Conservation (phyloP, 495 filamentous ascomycete genomes). For the Neurospora discreta region DNA sequence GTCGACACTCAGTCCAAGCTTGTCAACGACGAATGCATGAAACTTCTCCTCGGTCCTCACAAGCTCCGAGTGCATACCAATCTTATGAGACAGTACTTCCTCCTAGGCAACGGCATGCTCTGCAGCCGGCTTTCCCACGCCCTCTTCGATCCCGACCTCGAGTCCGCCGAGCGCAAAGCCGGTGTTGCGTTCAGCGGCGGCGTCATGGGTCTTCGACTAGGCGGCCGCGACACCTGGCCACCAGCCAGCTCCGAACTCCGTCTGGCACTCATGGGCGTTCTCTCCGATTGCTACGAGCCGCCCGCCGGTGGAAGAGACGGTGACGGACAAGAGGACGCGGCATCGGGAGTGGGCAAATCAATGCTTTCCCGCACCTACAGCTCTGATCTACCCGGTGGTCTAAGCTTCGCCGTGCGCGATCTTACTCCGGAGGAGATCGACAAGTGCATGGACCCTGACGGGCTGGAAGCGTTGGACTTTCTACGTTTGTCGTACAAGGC, state of each 20-base stretch:
- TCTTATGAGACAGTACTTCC: slow-evolving; percentile 67
- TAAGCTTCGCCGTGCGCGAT: slow-evolving; percentile 82
- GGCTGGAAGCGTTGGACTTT: slow-evolving; percentile 82
- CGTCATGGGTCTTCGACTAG: slow-evolving; percentile 70
- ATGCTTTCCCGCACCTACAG: slow-evolving; percentile 17
- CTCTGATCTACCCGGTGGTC: slow-evolving; percentile 60
- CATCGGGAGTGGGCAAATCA: neutral
- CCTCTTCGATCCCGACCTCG: slow-evolving; percentile 77
- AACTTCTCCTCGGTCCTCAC: slow-evolving; percentile 67
- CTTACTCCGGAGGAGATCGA: slow-evolving; percentile 64
- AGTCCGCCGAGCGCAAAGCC: slow-evolving; percentile 59
- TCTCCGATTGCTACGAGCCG: slow-evolving; percentile 58
- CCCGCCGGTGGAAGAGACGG: neutral
- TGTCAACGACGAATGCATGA: slow-evolving; percentile 66
- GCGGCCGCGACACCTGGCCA: slow-evolving; percentile 71
- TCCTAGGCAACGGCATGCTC: slow-evolving; percentile 78
- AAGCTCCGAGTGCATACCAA: slow-evolving; percentile 62
- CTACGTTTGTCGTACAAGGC: slow-evolving; percentile 76
- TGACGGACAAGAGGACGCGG: neutral
- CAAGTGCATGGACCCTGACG: slow-evolving; percentile 64
- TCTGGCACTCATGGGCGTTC: slow-evolving; percentile 74
- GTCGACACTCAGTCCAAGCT: slow-evolving; percentile 63
- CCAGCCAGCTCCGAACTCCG: slow-evolving; percentile 87
- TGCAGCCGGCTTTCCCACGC: slow-evolving; percentile 66
- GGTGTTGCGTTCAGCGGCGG: slow-evolving; percentile 59